A percentile compares a stretch with the other conserved stretches of the same genome.
phyloP scores from a whole-genome alignment of 257 asterid genomes.

The Euphrasia confusa region DNA sequence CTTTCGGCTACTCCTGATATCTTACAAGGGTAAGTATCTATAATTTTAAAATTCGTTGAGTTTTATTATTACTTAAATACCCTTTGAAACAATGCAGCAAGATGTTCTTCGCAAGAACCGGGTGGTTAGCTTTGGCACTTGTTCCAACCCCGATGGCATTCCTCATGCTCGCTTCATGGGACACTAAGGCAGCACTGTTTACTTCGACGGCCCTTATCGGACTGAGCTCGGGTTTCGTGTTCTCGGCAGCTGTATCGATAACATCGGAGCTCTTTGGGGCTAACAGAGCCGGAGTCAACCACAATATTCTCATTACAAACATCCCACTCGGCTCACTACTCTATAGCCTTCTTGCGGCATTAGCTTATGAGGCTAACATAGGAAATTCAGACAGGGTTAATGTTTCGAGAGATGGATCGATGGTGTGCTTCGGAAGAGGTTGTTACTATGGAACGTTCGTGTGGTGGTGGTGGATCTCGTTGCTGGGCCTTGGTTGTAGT shows the following conservation, averaged over 20 bases:
- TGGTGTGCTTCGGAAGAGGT: conserved; percentile 51
- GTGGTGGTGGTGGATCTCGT: conserved; percentile 57
- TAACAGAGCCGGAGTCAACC: conserved; percentile 59
- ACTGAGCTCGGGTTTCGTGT: conserved; percentile 55
- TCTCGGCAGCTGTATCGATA: conserved; percentile 54
- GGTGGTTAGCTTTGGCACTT: conserved; percentile 50
- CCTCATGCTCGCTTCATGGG: conserved; percentile 41
- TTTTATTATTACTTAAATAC: too few species aligned
- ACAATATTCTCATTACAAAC: conserved; percentile 59
- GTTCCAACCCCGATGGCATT: conserved; percentile 53
- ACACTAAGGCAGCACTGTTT: conserved; percentile 33
- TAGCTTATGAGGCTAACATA: conserved; percentile 48
- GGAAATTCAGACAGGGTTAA: conserved; percentile 26
- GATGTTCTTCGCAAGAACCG: conserved; percentile 43
- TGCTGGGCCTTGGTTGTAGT: conserved; percentile 48
- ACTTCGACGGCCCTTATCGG: conserved; percentile 55
- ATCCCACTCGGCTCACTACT: conserved; percentile 64
- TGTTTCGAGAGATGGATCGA: conserved; percentile 34
- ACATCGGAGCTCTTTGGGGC: conserved; percentile 67
- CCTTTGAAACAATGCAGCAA: conserved; percentile 41
- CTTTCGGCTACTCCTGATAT: conserved; percentile 56
- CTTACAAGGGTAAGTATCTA: conserved; percentile 35
- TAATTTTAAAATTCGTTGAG: too few species aligned
- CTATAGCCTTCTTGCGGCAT: conserved; percentile 60
- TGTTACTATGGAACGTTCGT: conserved; percentile 50